Percentiles rank a stretch among this genome's conserved stretches.
Conservation (phyloP, 768 basidiomycete genomes). For the Filobasidium floriforme region DNA sequence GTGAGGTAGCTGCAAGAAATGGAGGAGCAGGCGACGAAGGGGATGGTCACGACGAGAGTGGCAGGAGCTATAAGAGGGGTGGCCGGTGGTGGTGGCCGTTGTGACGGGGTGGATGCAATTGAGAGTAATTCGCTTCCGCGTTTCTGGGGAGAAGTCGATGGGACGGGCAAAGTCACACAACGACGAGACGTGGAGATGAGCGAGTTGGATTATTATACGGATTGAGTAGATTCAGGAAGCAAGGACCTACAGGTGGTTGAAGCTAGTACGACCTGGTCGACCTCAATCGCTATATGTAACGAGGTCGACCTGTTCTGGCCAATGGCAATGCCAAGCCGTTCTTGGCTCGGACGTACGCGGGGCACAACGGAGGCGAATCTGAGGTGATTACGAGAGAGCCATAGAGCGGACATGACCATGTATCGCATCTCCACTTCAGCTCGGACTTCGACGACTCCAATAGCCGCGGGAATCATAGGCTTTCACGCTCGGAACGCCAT, state of each 20-base stretch:
- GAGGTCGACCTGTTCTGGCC: background rate
- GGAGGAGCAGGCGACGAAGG: background rate
- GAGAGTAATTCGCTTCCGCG: background rate
- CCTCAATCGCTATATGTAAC: background rate
- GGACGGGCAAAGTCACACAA: background rate
- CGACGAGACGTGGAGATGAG: background rate
- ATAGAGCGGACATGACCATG: background rate
- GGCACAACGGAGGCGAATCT: no score
- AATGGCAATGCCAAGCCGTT: background rate
- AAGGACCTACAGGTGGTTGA: background rate
- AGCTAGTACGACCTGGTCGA: background rate
- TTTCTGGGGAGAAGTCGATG: background rate
- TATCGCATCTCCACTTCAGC: no score
- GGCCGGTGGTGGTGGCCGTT: background rate
- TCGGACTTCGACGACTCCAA: no score
- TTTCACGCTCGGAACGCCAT: no score
- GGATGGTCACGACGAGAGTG: background rate
- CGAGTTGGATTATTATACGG: background rate
- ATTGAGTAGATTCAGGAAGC: background rate
- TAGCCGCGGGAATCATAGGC: no score
- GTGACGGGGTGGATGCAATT: no score
- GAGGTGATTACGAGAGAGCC: background rate
- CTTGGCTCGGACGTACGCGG: constrained; percentile 3
- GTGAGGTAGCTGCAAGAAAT: background rate
- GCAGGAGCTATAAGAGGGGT: background rate